Evolutionary conservation across 78 protist genomes (phyloP).

Genomic region (Isochrysis galbana): DNA sequence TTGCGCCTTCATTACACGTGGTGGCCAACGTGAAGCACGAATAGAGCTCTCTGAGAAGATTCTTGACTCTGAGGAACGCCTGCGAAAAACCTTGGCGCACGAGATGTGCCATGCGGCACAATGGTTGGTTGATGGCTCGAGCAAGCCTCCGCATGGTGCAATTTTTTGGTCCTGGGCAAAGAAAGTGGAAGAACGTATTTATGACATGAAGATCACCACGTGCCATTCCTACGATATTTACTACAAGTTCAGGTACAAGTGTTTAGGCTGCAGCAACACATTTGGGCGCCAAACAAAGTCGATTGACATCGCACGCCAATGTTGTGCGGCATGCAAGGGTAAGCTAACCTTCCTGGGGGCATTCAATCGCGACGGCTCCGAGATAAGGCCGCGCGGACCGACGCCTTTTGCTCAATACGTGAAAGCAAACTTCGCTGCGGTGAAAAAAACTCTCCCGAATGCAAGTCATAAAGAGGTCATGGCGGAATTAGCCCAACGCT

Average conservation of each 20-base stretch:
- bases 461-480: neutral
- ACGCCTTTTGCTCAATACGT: neutral
- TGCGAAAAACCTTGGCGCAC: neutral
- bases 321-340: neutral
- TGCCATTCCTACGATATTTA: slow-evolving; percentile 29
- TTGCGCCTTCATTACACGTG: no score
- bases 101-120: slow-evolving; percentile 37
- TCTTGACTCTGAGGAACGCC: neutral
- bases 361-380: slow-evolving; percentile 3
- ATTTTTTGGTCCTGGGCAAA: neutral
- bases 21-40: neutral
- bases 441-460: neutral
- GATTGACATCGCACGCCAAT: neutral
- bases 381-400: neutral
- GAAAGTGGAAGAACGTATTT: no score
- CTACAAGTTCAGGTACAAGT: neutral
- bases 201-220: neutral
- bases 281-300: slow-evolving; percentile 14
- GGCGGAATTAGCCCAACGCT: neutral
- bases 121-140: neutral
- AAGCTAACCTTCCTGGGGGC: neutral
- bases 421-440: neutral
- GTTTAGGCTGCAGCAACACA: neutral
- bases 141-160: slow-evolving; percentile 27
- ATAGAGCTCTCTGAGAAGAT: slow-evolving; percentile 1